phyloP scores from a whole-genome alignment of 257 asterid genomes.

The Parsonsia alboflavescens region DNA sequence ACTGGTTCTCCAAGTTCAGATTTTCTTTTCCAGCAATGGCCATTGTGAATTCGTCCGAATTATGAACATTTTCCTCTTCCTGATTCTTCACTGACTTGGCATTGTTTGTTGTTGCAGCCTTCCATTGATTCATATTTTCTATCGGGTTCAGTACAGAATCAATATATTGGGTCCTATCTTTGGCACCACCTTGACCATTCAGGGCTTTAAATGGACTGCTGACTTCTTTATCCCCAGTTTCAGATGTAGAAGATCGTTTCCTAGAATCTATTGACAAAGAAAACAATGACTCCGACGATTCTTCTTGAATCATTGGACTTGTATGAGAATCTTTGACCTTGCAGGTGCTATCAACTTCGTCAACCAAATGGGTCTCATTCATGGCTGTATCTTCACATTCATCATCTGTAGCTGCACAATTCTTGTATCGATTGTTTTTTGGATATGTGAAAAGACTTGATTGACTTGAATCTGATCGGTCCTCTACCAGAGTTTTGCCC shows the following conservation, averaged over 20 bases:
- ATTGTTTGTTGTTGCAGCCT: conserved; percentile 8
- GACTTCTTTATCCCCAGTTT: conserved; percentile 26
- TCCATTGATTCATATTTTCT: conserved; percentile 18
- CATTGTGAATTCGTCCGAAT: not conserved
- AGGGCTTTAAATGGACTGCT: conserved; percentile 18
- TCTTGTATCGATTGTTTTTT: conserved; percentile 1
- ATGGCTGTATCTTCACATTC: conserved; percentile 14
- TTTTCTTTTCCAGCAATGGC: conserved; percentile 31
- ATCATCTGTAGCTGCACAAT: conserved; percentile 14
- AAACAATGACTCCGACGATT: conserved; percentile 26
- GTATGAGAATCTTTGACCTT: conserved; percentile 5
- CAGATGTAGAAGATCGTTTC: conserved; percentile 14
- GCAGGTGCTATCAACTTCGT: conserved; percentile 3
- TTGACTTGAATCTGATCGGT: conserved; percentile 17
- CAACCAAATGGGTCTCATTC: not conserved
- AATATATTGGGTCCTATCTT: conserved; percentile 4
- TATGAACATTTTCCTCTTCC: conserved; percentile 37
- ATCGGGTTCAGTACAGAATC: conserved; percentile 25
- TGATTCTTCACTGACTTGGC: not conserved
- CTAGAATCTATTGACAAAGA: conserved; percentile 27
- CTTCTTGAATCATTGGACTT: conserved; percentile 13
- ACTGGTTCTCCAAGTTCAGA: conserved; percentile 13
- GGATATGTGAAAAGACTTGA: conserved; percentile 22
- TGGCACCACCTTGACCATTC: not conserved
- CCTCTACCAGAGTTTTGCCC: conserved; percentile 1